Evolutionary conservation across 1,284 basidiomycete genomes (phyloP), one percentile per base, ranked within the genome.

Genomic region (Boletus semigastroideus): DNA sequence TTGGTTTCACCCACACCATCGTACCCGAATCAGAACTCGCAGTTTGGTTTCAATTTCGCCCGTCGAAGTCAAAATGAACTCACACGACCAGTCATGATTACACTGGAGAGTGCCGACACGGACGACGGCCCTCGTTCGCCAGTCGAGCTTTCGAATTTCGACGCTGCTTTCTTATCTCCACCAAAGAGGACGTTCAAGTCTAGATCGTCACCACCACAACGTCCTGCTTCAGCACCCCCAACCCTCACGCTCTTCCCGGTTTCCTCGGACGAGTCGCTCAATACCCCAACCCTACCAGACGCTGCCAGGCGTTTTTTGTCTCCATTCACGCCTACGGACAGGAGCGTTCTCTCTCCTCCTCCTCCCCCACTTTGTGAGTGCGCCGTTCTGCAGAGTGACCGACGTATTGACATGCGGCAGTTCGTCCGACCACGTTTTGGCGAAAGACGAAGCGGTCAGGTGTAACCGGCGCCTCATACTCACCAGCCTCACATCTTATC

Each of bases 351-450:
- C 28, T 64, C 78, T 36, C 75, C 73, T 2, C 84, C 84, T 33
- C 77, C 81, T 44, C 84, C 85, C 20, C 81, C 82, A 49, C 69
- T 87, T 46, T 77, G 84, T 87, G 64, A 71, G 84, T 77, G 28
- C 22, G 20, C 46, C 45, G 22, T 30, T 3, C 20, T 39, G n/a
- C 40, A 38, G 10, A 6, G 6, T 19, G 11, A 27, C 30, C 3
- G 0, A 5, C 10, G 8, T 19, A 27, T 45, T 56, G 27, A 53
- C 20, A 17, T 33, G 31, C 14, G 2, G 2, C 50, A 81, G 79
- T 78, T 46, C 84, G 86, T 27, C 86, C 86, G 1, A 86, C 80
- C 3, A 84, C 86, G 0, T 88, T 88, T 65, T 88, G 86, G 86
- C 74, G 84, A 30, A 82, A 79, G 55, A 85, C 82, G 4, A 76